Conservation (phyloP, 768 basidiomycete genomes). For the Mycena polygramma region DNA sequence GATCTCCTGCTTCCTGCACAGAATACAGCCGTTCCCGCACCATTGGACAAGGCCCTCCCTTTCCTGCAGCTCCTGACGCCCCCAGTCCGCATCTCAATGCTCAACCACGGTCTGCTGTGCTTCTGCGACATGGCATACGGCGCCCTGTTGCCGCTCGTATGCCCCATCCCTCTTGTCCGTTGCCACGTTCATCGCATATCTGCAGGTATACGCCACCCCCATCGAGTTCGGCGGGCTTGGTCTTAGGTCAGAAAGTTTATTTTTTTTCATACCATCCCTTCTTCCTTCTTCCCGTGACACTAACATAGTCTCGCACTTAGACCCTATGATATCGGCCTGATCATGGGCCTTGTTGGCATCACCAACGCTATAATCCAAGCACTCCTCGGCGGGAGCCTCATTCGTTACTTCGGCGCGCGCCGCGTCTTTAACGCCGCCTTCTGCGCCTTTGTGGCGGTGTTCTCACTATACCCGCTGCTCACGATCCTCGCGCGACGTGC, state of each 20-base stretch:
- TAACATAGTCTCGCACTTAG: neutral
- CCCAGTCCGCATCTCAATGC: slow-evolving; percentile 1
- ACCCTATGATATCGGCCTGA: slow-evolving; percentile 54
- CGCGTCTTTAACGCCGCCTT: slow-evolving; percentile 61
- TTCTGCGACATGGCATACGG: slow-evolving; percentile 2
- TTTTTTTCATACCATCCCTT: too few species aligned
- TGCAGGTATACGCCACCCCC: slow-evolving; percentile 18
- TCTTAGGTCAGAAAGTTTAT: neutral
- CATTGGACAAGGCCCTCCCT: neutral
- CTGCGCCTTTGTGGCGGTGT: slow-evolving; percentile 40
- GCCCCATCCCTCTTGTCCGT: neutral
- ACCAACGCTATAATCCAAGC: slow-evolving; percentile 68
- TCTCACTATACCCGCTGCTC: slow-evolving; percentile 52
- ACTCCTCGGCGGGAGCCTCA: slow-evolving; percentile 63
- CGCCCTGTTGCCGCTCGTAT: slow-evolving; percentile 9
- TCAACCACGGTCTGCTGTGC: neutral
- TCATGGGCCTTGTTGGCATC: slow-evolving; percentile 61
- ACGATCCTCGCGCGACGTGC: slow-evolving; percentile 50
- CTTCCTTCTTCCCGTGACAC: too few species aligned
- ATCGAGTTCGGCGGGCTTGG: slow-evolving; percentile 17
- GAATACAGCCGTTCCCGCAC: neutral
- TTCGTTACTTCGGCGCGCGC: slow-evolving; percentile 68
- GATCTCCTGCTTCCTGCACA: neutral
- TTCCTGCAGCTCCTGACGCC: slow-evolving; percentile 5
- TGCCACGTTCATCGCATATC: neutral